These are phyloP conservation scores for Saturnispora gosingensis DNA, from an alignment of 805 yeast genomes.

Conservation along the genomic window DNA sequence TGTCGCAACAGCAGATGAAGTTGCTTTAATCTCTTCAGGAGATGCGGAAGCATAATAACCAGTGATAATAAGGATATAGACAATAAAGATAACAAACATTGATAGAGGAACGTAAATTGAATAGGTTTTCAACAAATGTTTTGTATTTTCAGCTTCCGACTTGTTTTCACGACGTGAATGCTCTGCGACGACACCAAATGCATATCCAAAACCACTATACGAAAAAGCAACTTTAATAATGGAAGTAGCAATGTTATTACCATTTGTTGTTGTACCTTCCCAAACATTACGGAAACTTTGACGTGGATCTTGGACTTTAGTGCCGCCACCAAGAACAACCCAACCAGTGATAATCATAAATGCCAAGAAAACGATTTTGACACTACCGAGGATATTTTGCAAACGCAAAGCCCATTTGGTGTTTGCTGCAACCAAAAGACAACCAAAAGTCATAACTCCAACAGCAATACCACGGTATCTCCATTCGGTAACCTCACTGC, in stretches of 20 bases:
- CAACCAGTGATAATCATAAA: slow-evolving; percentile 72
- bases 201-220: slow-evolving; percentile 34
- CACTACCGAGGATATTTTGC: slow-evolving; percentile 57
- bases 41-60: slow-evolving; percentile 75
- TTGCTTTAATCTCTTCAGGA: slow-evolving; percentile 42
- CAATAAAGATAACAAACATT: slow-evolving; percentile 45
- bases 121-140: slow-evolving; percentile 38
- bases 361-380: slow-evolving; percentile 60
- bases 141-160: slow-evolving; percentile 42
- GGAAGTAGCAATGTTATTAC: slow-evolving; percentile 35
- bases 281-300: slow-evolving; percentile 29
- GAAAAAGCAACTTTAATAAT: slow-evolving; percentile 37
- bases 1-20: slow-evolving; percentile 70
- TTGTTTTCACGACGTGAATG: slow-evolving; percentile 31
- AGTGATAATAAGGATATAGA: slow-evolving; percentile 68
- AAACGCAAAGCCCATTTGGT: slow-evolving; percentile 59
- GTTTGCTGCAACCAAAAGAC: slow-evolving; percentile 49
- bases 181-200: slow-evolving; percentile 31
- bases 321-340: slow-evolving; percentile 76
- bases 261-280: slow-evolving; percentile 34
- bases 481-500: slow-evolving; percentile 60
- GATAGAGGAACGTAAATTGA: slow-evolving; percentile 71
- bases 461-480: slow-evolving; percentile 69
- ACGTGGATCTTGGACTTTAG: slow-evolving; percentile 23
- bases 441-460: slow-evolving; percentile 64